Conservation (phyloP, 805 yeast genomes). For the Starmera caribaea region DNA sequence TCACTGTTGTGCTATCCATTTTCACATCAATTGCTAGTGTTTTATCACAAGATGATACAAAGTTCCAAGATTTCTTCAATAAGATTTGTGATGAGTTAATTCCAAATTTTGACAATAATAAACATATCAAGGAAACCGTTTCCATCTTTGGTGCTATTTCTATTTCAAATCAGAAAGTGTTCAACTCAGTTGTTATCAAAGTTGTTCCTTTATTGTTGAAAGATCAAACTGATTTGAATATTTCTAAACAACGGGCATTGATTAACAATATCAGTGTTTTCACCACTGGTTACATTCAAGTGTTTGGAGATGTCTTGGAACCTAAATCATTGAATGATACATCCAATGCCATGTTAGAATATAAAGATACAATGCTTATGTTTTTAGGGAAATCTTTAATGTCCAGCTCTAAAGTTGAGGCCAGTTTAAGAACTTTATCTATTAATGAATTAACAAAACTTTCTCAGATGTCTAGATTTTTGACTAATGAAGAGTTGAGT, state of each 20-base stretch:
- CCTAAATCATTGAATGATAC: constrained; percentile 1
- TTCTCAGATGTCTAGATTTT: constrained; percentile 36
- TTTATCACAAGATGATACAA: constrained; percentile 21
- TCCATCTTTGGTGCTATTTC: constrained; percentile 48
- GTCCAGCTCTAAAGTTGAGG: constrained; percentile 58
- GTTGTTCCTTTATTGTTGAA: constrained; percentile 35
- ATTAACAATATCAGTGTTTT: constrained; percentile 54
- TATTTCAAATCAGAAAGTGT: constrained; percentile 33
- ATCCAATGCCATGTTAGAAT: constrained; percentile 29
- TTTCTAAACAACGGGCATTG: constrained; percentile 48
- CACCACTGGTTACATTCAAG: constrained; percentile 35
- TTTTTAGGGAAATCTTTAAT: constrained; percentile 61
- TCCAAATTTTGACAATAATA: constrained; percentile 39
- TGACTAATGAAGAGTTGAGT: constrained; percentile 45
- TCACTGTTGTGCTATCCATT: constrained; percentile 33
- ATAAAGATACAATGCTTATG: constrained; percentile 60
- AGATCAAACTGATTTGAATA: constrained; percentile 28
- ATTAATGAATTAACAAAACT: constrained; percentile 54
- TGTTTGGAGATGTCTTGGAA: constrained; percentile 26
- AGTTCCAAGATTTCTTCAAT: constrained; percentile 28
- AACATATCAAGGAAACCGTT: constrained; percentile 55
- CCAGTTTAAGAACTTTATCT: constrained; percentile 57
- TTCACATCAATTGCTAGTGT: constrained; percentile 34
- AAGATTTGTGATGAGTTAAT: constrained; percentile 41
- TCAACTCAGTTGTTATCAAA: constrained; percentile 37